A percentile compares a stretch with the other conserved stretches of the same genome.
These are phyloP conservation scores for Psilocybe subaeruginosa DNA, from an alignment of 768 basidiomycete genomes.

Conservation along the genomic window DNA sequence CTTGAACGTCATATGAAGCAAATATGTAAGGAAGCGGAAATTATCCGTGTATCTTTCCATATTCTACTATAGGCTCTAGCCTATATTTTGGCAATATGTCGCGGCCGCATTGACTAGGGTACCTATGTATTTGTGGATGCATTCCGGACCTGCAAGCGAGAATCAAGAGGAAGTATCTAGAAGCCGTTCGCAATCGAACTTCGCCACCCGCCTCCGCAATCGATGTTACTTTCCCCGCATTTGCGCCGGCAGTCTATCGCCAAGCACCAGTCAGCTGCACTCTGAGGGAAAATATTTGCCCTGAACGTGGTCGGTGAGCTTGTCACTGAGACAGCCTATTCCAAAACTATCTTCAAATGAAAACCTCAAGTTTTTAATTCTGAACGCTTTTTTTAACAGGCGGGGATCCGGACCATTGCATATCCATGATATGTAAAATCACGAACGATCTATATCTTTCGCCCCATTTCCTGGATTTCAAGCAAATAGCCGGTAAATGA, in stretches of 20 bases:
- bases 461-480: not conserved
- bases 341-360: not conserved
- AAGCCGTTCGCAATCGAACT: not conserved
- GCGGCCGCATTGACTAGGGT: not conserved
- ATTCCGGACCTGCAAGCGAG: not conserved
- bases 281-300: not conserved
- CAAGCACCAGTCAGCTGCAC: not conserved
- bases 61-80: not conserved
- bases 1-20: not conserved
- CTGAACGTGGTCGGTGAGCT: not conserved
- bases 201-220: not conserved
- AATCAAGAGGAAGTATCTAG: not conserved
- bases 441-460: not conserved
- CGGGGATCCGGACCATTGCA: not conserved
- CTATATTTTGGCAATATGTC: not conserved
- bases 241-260: constrained; percentile 8
- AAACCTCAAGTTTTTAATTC: not conserved
- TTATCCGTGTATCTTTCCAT: constrained; percentile 2
- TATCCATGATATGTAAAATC: not conserved
- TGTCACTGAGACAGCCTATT: not conserved
- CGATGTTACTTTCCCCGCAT: constrained; percentile 15
- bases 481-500: not conserved
- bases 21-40: not conserved
- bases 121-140: not conserved
- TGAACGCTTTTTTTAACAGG: not conserved